Evolutionary conservation across 148 eudicot genomes (phyloP).

Genomic region (Tetragonia tetragonoides): DNA sequence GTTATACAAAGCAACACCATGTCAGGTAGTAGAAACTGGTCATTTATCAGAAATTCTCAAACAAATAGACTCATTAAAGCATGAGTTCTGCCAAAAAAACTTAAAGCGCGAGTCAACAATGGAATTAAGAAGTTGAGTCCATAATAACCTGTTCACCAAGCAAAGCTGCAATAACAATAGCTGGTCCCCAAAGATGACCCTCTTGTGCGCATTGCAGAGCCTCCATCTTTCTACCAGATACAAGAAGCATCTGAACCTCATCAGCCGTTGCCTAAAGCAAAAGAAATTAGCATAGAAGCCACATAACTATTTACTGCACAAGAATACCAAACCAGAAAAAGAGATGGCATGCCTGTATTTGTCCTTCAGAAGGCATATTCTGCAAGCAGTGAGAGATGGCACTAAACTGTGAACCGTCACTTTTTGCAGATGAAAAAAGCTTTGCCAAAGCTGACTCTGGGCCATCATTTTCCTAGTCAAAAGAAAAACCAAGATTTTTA

Average conservation of each 20-base stretch:
- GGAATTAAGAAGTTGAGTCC: neutral
- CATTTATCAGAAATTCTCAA: neutral
- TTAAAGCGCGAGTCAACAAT: neutral
- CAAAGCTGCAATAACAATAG: constrained; percentile 80
- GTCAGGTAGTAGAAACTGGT: constrained; percentile 5
- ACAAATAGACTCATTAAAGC: neutral
- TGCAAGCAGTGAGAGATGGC: constrained; percentile 56
- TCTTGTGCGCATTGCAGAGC: constrained; percentile 77
- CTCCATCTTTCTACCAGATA: constrained; percentile 80
- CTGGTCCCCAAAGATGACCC: constrained; percentile 88
- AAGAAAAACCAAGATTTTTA: neutral
- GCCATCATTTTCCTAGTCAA: constrained; percentile 57
- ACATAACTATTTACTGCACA: neutral
- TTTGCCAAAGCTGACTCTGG: constrained; percentile 82
- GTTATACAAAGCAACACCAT: constrained; percentile 1
- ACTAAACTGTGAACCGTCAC: constrained; percentile 35
- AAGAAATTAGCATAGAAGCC: constrained; percentile 2
- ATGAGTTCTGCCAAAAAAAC: neutral
- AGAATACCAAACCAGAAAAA: constrained; percentile 5
- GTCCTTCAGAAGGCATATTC: constrained; percentile 72
- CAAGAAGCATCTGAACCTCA: constrained; percentile 82
- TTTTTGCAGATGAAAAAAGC: constrained; percentile 64
- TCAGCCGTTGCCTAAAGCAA: constrained; percentile 63
- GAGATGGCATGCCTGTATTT: constrained; percentile 46
- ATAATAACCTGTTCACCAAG: constrained; percentile 73